Base-by-base conservation (phyloP, 805 yeast genomes). In the Cyberlindnera veronae region DNA sequence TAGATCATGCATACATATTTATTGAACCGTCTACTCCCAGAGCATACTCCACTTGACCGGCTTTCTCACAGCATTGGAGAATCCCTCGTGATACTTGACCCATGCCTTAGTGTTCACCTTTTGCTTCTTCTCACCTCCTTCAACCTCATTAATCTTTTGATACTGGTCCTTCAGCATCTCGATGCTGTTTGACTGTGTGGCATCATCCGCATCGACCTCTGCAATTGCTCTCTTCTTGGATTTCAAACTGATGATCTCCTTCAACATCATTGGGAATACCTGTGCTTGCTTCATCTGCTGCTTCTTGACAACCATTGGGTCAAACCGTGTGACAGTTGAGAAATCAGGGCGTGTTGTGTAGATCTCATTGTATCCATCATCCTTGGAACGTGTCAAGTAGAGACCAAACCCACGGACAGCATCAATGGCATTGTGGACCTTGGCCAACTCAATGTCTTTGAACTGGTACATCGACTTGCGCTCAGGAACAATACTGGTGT, bases 41-140 rank as follows among this genome's bases (percentile, higher is more conserved):
- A 89, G 60, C 39, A 76, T 81, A 7, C 65, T 59, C 96, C 96
- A 90, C 16, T 81, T 76, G 18, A 89, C 77, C 39, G 81, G 84
- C 54, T 86, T 87, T 24, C 95, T 66, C 2, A 89, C 97, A 0
- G 97, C 97, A 60, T 87, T 84, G 5, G 95, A 84, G 55, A 83
- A 89, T 1, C 97, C 97, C 62, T 89, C 96, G 48, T 84, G 84
- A 57, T 81, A 88, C 55, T 84, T 87, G n/a, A 89, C 85, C 96
- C 96, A 89, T 33, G 79, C 71, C 51, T 77, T 65, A 22, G 61
- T 55, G 30, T 29, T 34, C 37, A 39, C 44, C 39, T 44, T 53
- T 48, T 38, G 55, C 37, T 34, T 49, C 54, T 64, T 61, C 23
- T 57, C 51, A 19, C 49, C 50, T 24, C 57, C 61, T 33, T 50